These are phyloP conservation scores for Camillea tinctor DNA, from an alignment of 2,329 filamentous ascomycete species.

Conservation along the genomic window DNA sequence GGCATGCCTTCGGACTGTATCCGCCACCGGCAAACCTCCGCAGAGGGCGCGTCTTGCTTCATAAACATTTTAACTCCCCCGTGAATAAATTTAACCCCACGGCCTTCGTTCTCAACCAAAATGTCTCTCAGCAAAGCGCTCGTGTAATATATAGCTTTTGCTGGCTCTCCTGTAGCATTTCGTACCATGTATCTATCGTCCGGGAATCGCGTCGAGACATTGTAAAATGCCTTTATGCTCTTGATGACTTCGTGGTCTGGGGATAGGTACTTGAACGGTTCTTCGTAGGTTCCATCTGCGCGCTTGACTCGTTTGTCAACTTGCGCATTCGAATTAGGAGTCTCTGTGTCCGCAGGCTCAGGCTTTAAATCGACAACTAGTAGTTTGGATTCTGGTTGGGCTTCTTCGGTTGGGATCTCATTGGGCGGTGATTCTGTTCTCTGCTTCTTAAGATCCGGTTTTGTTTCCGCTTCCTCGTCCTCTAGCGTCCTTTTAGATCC, in stretches of 20 bases:
- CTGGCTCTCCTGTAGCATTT: slow-evolving; percentile 82
- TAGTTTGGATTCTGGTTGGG: slow-evolving; percentile 9
- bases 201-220: slow-evolving; percentile 80
- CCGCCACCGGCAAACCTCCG: slow-evolving; percentile 86
- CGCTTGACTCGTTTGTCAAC: slow-evolving; percentile 42
- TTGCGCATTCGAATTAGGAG: slow-evolving; percentile 20
- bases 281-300: slow-evolving; percentile 63
- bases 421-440: slow-evolving; percentile 37
- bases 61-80: slow-evolving; percentile 99
- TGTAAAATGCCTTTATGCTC: slow-evolving; percentile 80
- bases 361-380: slow-evolving; percentile 7
- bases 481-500: slow-evolving; percentile 36
- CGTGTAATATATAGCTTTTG: slow-evolving; percentile 97
- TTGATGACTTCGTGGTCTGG: slow-evolving; percentile 72
- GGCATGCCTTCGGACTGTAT: slow-evolving; percentile 94
- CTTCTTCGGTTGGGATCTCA: slow-evolving; percentile 22
- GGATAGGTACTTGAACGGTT: slow-evolving; percentile 90
- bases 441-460: slow-evolving; percentile 46
- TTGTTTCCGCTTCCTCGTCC: slow-evolving; percentile 35
- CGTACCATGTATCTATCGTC: slow-evolving; percentile 92
- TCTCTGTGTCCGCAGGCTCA: slow-evolving; percentile 17
- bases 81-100: slow-evolving; percentile 93
- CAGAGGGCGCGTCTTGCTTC: slow-evolving; percentile 88
- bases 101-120: slow-evolving; percentile 80
- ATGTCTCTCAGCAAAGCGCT: slow-evolving; percentile 82